Base-by-base conservation (phyloP, 2,329 filamentous ascomycete genomes). In the Clarireedia homoeocarpa region DNA sequence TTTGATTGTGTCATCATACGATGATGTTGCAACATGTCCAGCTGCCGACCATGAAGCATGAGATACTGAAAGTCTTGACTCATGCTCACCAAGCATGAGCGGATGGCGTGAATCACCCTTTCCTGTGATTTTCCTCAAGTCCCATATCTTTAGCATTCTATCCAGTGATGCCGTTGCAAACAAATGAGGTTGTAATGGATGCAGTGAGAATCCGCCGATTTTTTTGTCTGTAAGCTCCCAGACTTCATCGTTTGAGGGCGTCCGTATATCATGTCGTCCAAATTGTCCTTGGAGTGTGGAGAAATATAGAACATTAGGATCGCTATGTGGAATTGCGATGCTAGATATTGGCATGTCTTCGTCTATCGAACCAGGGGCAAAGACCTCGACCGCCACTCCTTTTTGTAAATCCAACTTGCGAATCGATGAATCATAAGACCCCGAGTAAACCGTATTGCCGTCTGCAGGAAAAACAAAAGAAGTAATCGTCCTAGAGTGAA, bases 1-100 rank as follows among this genome's bases (percentile, higher is more conserved):
- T 68, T 97, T 97, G 61, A 99, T 81, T 0, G 89, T 95, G 65
- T 99, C 91, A 67, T 99, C 94, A 69, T 99, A 99, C 0, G 88
- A 92, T 0, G 91, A 88, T 0, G 94, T 99, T 0, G 91, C 94
- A 5, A 99, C 77, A 61, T 95, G 88, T 0, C 92, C 94, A 0
- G 81, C 86, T 0, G 83, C 77, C 60, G 91, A 94, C 84, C 91
- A 99, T 0, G 91, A 88, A 0, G 92, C 94, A 69, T 96, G 91
- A 0, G 89, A 95, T 0, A 99, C 91, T 0, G 89, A 95, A 0
- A 97, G 75, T 2, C 86, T 81, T 20, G 87, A 94, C 53, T 83
- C 77, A 66, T 99, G 91, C 68, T 94, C 86, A 6, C 88, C 92
- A 0, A 97, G 72, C 0, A 95, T 75, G 0, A 79, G 74, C 0